Evolutionary conservation across 495 filamentous ascomycete genomes (phyloP).

Genomic region (Penicillium angulare): DNA sequence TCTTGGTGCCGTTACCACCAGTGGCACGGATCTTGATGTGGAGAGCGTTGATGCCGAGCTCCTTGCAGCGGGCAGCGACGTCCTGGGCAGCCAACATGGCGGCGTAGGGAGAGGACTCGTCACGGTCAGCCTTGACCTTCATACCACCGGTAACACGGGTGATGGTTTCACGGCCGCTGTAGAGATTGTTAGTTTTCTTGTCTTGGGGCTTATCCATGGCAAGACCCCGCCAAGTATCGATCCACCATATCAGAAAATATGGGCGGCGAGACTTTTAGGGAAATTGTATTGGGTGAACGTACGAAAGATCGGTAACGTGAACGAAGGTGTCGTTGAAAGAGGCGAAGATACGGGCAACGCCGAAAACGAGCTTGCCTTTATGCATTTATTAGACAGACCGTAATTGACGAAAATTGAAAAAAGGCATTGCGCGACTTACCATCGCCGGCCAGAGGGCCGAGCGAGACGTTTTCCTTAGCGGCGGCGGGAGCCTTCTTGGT

Average conservation of each 20-base stretch:
- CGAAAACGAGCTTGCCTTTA: conserved; percentile 94
- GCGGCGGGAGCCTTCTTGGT: conserved; percentile 78
- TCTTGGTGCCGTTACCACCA: conserved; percentile 99
- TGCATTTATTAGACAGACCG: conserved; percentile 6
- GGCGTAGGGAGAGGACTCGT: conserved; percentile 99
- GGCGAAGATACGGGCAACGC: conserved; percentile 98
- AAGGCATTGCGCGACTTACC: conserved; percentile 58
- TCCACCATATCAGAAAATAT: not conserved
- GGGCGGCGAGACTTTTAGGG: not conserved
- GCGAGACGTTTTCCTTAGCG: conserved; percentile 94
- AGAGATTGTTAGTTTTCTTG: conserved; percentile 60
- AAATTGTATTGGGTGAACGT: conserved; percentile 41
- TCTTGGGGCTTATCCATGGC: not conserved
- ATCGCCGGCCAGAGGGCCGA: conserved; percentile 91
- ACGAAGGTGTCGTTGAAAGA: conserved; percentile 99
- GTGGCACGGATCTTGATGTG: conserved; percentile 99
- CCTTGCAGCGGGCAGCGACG: conserved; percentile 96
- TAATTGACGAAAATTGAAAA: not conserved
- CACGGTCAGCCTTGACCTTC: conserved; percentile 99
- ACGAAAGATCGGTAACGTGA: conserved; percentile 98
- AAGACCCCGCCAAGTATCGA: not conserved
- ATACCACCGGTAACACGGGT: conserved; percentile 98
- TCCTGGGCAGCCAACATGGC: conserved; percentile 98
- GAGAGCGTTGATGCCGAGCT: conserved; percentile 96
- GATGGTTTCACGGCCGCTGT: conserved; percentile 99